Percentiles rank a stretch among this genome's conserved stretches.
Evolutionary conservation across 176 grass and related monocot species (phyloP).

Genomic region (Carex parvula): DNA sequence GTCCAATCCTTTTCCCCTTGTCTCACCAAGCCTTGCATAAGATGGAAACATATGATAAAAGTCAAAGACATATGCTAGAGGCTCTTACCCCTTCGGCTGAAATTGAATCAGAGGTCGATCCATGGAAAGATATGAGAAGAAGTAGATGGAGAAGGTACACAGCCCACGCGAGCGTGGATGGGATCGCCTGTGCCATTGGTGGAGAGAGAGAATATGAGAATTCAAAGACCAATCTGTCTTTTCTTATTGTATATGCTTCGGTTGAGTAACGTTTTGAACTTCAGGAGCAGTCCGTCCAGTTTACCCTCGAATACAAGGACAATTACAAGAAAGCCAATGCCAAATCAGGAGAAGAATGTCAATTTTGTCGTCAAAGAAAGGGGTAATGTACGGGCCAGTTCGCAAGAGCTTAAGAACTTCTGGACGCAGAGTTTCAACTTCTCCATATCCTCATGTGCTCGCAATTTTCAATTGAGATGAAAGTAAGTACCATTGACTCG

Average conservation of each 20-base stretch:
- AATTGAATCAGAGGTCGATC: constrained; percentile 11
- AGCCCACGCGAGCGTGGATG: background rate
- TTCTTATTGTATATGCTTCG: background rate
- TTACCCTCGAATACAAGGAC: background rate
- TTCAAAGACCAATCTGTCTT: background rate
- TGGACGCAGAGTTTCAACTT: background rate
- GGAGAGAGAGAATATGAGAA: background rate
- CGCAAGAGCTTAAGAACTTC: background rate
- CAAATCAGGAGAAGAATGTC: background rate
- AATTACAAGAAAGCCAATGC: constrained; percentile 5
- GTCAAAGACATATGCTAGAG: background rate
- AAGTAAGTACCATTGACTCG: background rate
- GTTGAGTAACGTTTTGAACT: background rate
- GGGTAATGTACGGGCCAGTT: background rate
- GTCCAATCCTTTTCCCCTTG: background rate
- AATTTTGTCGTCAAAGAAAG: background rate
- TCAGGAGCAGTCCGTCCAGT: background rate
- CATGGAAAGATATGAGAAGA: constrained; percentile 19
- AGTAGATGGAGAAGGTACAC: constrained; percentile 13
- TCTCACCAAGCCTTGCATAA: background rate
- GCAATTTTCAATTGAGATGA: background rate
- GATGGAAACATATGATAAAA: background rate
- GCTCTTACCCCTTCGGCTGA: constrained; percentile 15
- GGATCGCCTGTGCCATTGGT: background rate
- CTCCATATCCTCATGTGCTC: background rate